These are phyloP conservation scores for Monosporozyma solicola DNA, from an alignment of 805 yeast species.

Conservation along the genomic window DNA sequence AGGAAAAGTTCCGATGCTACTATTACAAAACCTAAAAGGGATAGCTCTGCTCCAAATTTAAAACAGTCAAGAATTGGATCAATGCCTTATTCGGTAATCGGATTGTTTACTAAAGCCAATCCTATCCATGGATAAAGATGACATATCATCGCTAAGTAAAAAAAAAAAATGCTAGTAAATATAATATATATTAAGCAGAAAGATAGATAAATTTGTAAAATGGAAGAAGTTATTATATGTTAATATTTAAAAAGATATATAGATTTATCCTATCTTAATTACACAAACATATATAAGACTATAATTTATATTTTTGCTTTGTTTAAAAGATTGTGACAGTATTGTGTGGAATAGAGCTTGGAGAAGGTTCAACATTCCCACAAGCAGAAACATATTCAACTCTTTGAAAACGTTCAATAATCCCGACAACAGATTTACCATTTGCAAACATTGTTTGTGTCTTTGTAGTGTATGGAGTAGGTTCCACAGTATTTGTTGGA, in stretches of 20 bases:
- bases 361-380: neutral
- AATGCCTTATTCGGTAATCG: neutral
- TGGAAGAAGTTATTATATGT: neutral
- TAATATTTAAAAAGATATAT: too few relatives aligned
- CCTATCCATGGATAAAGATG: too few relatives aligned
- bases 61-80: neutral
- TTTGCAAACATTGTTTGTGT: constrained; percentile 12
- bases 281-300: neutral
- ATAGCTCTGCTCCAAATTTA: neutral
- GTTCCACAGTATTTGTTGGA: constrained; percentile 17
- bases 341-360: neutral
- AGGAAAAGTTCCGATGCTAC: neutral
- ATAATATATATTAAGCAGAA: too few relatives aligned
- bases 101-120: neutral
- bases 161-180: too few relatives aligned
- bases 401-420: constrained; percentile 18
- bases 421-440: constrained; percentile 14
- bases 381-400: constrained; percentile 20
- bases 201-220: too few relatives aligned
- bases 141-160: too few relatives aligned
- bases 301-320: neutral
- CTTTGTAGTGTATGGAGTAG: constrained; percentile 18
- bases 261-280: too few relatives aligned
- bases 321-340: neutral
- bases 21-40: neutral